Conservation (phyloP, 768 basidiomycete genomes). For the Lentinula lateritia region DNA sequence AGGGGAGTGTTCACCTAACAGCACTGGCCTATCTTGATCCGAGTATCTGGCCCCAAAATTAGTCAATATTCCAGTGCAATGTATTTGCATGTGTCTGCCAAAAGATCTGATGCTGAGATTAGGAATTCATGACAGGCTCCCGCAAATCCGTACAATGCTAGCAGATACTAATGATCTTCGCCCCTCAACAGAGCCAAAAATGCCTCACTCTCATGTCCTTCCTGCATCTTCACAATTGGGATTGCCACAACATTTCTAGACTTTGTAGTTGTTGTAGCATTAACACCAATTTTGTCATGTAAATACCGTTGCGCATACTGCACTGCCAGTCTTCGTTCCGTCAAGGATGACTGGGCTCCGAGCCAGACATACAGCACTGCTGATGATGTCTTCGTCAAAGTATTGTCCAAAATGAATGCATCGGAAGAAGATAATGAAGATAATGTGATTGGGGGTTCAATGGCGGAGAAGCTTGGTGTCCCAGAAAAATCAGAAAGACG, state of each 20-base stretch:
- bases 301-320: conserved; percentile 56
- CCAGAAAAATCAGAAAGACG: conserved; percentile 43
- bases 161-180: not conserved
- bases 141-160: not conserved
- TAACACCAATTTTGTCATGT: conserved; percentile 26
- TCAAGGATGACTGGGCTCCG: conserved; percentile 40
- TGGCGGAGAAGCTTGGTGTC: conserved; percentile 28
- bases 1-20: no score
- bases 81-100: no score
- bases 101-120: no score
- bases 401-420: conserved; percentile 46
- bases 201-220: conserved; percentile 45
- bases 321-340: conserved; percentile 43
- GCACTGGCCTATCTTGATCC: no score
- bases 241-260: conserved; percentile 23
- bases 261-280: conserved; percentile 3
- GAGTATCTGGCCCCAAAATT: no score
- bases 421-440: conserved; percentile 40
- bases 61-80: no score
- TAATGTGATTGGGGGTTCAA: conserved; percentile 21
- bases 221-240: conserved; percentile 46
- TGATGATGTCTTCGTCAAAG: conserved; percentile 21
- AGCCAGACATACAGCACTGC: conserved; percentile 58
- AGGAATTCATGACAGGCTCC: not conserved
- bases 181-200: conserved; percentile 31